Evolutionary conservation across 2,329 filamentous ascomycete genomes (phyloP).

Genomic region (Stagonosporopsis cucurbitacearum): DNA sequence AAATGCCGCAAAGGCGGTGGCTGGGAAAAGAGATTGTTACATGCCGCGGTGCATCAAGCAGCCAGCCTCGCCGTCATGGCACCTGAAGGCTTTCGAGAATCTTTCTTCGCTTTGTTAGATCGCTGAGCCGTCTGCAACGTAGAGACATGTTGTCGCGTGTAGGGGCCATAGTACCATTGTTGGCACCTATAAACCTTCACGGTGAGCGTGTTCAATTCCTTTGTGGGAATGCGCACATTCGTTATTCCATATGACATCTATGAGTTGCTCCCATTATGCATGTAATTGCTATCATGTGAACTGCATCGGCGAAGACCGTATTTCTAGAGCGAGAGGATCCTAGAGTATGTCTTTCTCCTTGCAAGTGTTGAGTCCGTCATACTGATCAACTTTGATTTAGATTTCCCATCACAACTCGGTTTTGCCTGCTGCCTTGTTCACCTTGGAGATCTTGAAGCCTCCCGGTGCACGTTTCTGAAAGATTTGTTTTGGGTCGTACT

Average conservation of each 20-base stretch:
- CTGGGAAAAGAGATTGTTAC: neutral
- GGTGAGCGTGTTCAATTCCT: too few species aligned
- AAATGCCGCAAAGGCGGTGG: conserved; percentile 16
- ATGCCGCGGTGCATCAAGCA: neutral
- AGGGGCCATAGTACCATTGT: too few species aligned
- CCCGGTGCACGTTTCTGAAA: conserved; percentile 52
- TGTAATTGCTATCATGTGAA: too few species aligned
- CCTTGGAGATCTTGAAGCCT: conserved; percentile 50
- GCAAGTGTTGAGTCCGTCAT: too few species aligned
- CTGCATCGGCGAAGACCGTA: too few species aligned
- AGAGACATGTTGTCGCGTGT: neutral
- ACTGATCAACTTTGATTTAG: too few species aligned
- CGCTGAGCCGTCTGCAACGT: neutral
- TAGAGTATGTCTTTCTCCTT: too few species aligned
- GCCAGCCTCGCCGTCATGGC: neutral
- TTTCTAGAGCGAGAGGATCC: too few species aligned
- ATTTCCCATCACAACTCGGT: conserved; percentile 2
- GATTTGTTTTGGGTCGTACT: conserved; percentile 50
- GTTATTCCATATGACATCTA: too few species aligned
- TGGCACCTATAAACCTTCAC: too few species aligned
- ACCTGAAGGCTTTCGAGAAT: neutral
- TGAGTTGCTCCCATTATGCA: too few species aligned
- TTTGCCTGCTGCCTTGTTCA: neutral
- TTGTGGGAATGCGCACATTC: too few species aligned
- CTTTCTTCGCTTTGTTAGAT: neutral